Evolutionary conservation across 2,329 filamentous ascomycete species (phyloP).

Genomic region (Tolypocladium tropicale): DNA sequence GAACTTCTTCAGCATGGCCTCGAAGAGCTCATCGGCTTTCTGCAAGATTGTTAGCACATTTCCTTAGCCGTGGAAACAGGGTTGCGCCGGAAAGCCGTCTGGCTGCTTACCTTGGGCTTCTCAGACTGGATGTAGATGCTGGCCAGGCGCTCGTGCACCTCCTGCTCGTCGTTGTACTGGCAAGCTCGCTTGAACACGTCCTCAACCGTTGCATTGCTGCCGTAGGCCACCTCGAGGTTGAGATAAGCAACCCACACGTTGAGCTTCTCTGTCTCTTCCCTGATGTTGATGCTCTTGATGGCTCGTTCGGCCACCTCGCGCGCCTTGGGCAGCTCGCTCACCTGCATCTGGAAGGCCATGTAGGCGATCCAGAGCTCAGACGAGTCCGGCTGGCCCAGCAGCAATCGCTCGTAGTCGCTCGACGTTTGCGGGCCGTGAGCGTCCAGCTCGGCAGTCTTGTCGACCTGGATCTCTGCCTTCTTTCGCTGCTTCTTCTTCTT

Average conservation of each 20-base stretch:
- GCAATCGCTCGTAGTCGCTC: slow-evolving; percentile 85
- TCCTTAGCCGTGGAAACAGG: too few relatives aligned
- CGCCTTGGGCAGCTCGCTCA: slow-evolving; percentile 80
- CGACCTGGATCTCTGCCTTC: slow-evolving; percentile 70
- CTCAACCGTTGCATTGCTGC: slow-evolving; percentile 71
- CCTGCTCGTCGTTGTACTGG: slow-evolving; percentile 85
- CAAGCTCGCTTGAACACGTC: slow-evolving; percentile 86
- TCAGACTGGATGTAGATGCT: slow-evolving; percentile 92
- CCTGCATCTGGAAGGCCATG: slow-evolving; percentile 96
- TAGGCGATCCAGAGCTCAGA: slow-evolving; percentile 91
- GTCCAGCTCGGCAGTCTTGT: slow-evolving; percentile 87
- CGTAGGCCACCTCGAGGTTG: slow-evolving; percentile 88
- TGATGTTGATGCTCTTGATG: slow-evolving; percentile 80
- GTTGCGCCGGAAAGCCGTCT: too few relatives aligned
- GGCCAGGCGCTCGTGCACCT: slow-evolving; percentile 79
- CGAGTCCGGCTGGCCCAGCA: slow-evolving; percentile 88
- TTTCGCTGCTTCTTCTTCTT: slow-evolving; percentile 60
- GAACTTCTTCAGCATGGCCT: slow-evolving; percentile 78
- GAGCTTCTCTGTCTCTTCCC: slow-evolving; percentile 84
- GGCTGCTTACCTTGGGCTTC: slow-evolving; percentile 61
- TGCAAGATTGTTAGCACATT: slow-evolving; percentile 32
- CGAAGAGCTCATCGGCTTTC: slow-evolving; percentile 85
- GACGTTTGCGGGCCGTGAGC: slow-evolving; percentile 78
- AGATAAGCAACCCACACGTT: slow-evolving; percentile 93
- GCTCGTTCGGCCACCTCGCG: slow-evolving; percentile 85